Evolutionary conservation across 2,329 filamentous ascomycete species (phyloP), one percentile per base, ranked within the genome.

Genomic region (Fusarium torreyae): DNA sequence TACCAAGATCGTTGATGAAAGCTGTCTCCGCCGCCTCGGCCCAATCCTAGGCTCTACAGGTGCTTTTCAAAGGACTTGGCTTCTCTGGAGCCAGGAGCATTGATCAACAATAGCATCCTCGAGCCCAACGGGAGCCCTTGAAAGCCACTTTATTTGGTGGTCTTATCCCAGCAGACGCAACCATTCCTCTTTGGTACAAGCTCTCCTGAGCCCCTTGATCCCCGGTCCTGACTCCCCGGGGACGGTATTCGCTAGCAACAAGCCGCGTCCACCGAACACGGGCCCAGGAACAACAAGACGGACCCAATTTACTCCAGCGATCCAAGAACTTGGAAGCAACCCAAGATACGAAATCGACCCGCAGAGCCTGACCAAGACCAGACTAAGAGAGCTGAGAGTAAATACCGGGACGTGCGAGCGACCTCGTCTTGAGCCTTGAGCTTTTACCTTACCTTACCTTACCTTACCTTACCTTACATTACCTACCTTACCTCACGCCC

Each of bases 181-280:
- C 69, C 68, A 66, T 65, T 59, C 68, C 63, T 15, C 31, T 71
- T 71, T 40, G 36, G 71, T 72, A 56, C 63, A 74, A 74, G 72
- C 63, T 73, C 59, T 52, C 45, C 49, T 64, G 70, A 69, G 49
- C 62, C 68, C 71, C 70, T 69, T 73, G 55, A 58, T 63, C 70
- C 71, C 71, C 71, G 71, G 71, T 62, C 55, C 42, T 60, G 53
- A 60, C 46, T 45, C 60, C 62, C 62, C 48, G 62, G 58, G 34
- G 45, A 57, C 57, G 59, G 40, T 65, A 57, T 50, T 68, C 56
- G 53, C 61, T 58, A 68, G 60, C 48, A 62, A 59, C 20, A 56
- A 66, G 40, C 45, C 66, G 54, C 64, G 52, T 59, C 68, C 61
- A 71, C 70, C 52, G 42, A 71, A 58, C 36, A 70, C 60, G 57